These are phyloP conservation scores for Aurinia saxatilis DNA, from an alignment of 345 rosid genomes.

Conservation along the genomic window DNA sequence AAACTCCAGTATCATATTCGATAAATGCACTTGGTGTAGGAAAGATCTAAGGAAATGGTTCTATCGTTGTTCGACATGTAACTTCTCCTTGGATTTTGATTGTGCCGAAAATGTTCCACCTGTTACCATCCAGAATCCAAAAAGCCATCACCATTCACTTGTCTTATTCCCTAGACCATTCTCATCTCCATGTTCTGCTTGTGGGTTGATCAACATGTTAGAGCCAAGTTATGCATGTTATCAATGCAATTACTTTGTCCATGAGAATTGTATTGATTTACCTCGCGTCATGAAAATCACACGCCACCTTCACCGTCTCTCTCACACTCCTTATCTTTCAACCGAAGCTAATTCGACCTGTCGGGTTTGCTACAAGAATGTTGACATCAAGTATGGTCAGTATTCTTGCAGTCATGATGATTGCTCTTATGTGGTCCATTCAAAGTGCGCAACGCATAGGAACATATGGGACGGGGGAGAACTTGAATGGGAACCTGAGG, in stretches of 20 bases:
- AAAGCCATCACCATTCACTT: background rate
- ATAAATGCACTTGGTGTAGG: background rate
- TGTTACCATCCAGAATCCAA: background rate
- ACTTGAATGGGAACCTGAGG: background rate
- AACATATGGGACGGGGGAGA: too few species aligned
- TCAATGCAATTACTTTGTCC: background rate
- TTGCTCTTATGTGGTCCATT: too few species aligned
- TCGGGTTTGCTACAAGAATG: background rate
- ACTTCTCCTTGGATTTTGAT: background rate
- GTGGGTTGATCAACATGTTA: background rate
- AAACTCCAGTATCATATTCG: background rate
- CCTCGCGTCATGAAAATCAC: background rate
- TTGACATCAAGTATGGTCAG: too few species aligned
- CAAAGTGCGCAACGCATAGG: too few species aligned
- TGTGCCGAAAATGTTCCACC: background rate
- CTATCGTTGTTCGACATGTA: background rate
- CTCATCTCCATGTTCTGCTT: too few species aligned
- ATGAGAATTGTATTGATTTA: background rate
- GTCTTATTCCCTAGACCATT: background rate
- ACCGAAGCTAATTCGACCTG: background rate
- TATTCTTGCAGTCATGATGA: too few species aligned
- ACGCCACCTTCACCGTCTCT: background rate
- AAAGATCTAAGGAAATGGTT: background rate
- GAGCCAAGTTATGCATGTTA: background rate
- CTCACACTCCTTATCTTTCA: background rate